Evolutionary conservation across 805 yeast genomes (phyloP), one percentile per base, ranked within the genome.

Genomic region (Wickerhamomyces kurtzmanii): DNA sequence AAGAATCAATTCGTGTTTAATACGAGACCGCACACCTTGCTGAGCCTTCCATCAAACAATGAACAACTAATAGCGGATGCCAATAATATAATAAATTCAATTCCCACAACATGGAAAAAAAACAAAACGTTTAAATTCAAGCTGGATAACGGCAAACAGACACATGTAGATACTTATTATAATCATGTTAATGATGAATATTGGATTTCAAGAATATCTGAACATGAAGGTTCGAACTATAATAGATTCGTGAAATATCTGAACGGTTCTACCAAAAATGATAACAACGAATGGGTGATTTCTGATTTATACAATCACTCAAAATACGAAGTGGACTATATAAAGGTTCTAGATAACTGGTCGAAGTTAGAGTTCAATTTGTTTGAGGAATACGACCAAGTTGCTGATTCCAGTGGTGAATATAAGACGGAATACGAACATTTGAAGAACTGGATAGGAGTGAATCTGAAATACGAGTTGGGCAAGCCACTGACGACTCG

Each of bases 401-500:
- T 38, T 8, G 6, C 20, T 11, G 15, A 21, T 8, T 12, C 18
- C 14, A 45, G 45, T n/a, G 13, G 18, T n/a, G n/a, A n/a, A n/a
- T n/a, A n/a, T n/a, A n/a, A n/a, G n/a, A n/a, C n/a, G n/a, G n/a
- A n/a, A 18, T 32, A 31, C 18, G 24, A 22, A 5, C 33, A 31
- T 26, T 14, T 39, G 15, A 15, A 29, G 19, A 33, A 33, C 13
- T 56, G 58, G 57, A 47, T 45, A 1, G 36, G 45, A 4, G 50
- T 52, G 14, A 42, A 47, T 30, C 43, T 53, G n/a, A 44, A 49
- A 27, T 60, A 60, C 36, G 54, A 55, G 20, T 35, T 60, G 14
- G 59, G 61, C 5, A 46, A 51, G 9, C 53, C 61, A 5, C 37
- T 59, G 19, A 42, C 46, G 5, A 51, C 57, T 1, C 38, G 66